Evolutionary conservation across 2,329 filamentous ascomycete species (phyloP).

Genomic region (Scedosporium dehoogii): DNA sequence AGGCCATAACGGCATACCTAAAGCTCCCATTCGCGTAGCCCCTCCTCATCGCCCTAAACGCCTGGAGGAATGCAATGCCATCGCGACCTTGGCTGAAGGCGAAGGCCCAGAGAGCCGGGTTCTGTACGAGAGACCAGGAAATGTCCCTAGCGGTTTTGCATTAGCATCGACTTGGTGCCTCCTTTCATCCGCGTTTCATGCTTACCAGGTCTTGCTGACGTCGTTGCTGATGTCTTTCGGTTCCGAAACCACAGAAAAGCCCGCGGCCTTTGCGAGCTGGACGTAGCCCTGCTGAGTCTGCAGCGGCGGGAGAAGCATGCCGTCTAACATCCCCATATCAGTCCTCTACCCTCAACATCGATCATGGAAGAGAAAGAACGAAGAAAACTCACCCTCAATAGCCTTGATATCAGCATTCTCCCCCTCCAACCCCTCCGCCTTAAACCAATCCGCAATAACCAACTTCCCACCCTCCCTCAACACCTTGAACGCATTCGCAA

Average conservation of each 20-base stretch:
- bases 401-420: slow-evolving; percentile 42
- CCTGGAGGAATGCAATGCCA: slow-evolving; percentile 49
- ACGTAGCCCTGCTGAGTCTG: slow-evolving; percentile 45
- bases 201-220: slow-evolving; percentile 50
- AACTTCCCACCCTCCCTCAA: slow-evolving; percentile 40
- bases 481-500: slow-evolving; percentile 38
- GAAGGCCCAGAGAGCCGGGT: slow-evolving; percentile 50
- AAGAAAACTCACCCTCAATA: slow-evolving; percentile 37
- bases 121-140: slow-evolving; percentile 50
- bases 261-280: slow-evolving; percentile 34
- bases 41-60: slow-evolving; percentile 50
- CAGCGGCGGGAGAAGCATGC: slow-evolving; percentile 49
- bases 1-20: slow-evolving; percentile 48
- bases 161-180: no score
- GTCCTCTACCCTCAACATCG: neutral
- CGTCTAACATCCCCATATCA: slow-evolving; percentile 28
- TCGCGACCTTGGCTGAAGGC: slow-evolving; percentile 50
- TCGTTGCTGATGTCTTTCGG: slow-evolving; percentile 48
- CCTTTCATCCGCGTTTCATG: neutral
- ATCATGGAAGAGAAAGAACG: neutral
- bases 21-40: slow-evolving; percentile 50
- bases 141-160: slow-evolving; percentile 38
- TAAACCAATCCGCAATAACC: slow-evolving; percentile 54
- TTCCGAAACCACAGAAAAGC: slow-evolving; percentile 31
- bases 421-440: slow-evolving; percentile 34